Percentiles rank a stretch among this genome's conserved stretches.
These are phyloP conservation scores for Pseudopediastrum boryanum DNA, from an alignment of 139 green algal species.

Conservation along the genomic window DNA sequence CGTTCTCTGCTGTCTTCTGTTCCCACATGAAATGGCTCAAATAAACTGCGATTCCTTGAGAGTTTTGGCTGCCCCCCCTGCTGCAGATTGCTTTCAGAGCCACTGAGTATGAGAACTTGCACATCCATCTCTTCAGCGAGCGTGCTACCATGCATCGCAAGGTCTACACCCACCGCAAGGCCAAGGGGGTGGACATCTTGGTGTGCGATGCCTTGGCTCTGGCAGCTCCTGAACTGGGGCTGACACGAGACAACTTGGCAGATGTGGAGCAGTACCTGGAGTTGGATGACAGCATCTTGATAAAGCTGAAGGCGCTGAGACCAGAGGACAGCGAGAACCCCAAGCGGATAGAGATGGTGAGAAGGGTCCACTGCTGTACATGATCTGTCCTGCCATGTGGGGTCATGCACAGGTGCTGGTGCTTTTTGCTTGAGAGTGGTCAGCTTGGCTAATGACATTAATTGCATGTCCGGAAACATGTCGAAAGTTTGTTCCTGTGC, in stretches of 20 bases:
- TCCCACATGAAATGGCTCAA: no score
- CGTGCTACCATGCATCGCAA: conserved; percentile 73
- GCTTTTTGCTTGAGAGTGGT: neutral
- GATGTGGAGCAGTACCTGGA: conserved; percentile 57
- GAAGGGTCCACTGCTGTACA: neutral
- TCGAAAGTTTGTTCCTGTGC: no score
- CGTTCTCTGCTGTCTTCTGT: no score
- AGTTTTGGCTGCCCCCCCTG: neutral
- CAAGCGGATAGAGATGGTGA: neutral
- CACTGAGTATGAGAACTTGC: conserved; percentile 78
- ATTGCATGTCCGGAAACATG: neutral
- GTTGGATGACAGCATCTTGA: conserved; percentile 77
- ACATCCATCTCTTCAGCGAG: conserved; percentile 71
- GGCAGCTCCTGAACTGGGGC: neutral
- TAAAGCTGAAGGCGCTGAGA: conserved; percentile 35
- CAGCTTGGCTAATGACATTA: neutral
- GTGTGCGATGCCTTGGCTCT: neutral
- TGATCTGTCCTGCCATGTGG: neutral
- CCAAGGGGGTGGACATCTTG: neutral
- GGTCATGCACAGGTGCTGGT: neutral
- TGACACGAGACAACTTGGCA: neutral
- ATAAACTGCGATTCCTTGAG: neutral
- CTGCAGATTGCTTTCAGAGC: conserved; percentile 79
- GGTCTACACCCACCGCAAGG: conserved; percentile 83
- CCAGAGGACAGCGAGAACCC: neutral